Evolutionary conservation across 2,329 filamentous ascomycete species (phyloP), one percentile per base, ranked within the genome.

Genomic region (Arthroderma sp.): DNA sequence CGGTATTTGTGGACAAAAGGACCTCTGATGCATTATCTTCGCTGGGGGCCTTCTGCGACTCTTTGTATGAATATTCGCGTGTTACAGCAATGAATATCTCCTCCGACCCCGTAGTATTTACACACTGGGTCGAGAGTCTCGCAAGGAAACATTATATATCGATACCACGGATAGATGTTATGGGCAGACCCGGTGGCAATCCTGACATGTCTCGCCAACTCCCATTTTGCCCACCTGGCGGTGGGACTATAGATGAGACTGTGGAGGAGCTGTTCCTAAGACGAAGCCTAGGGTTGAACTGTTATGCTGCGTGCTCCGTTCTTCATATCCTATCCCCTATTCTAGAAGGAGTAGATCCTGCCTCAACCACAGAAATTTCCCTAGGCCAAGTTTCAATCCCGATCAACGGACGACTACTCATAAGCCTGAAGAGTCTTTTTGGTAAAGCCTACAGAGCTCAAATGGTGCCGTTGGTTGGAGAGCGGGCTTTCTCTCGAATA

Each of bases 81-180:
- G 55, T 61, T 19, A 55, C 21, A 8, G 21, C 41, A 1, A 9
- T 61, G 8, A 43, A 61, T 15, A 35, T 59, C n/a, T n/a, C 57
- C 15, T 52, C 56, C n/a, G 60, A 64, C 6, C 68, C 69, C 5
- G n/a, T 73, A 21, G 78, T 75, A 0, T 65, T 84, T 5, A 74
- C 77, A 0, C 74, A 69, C 56, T 86, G 83, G 82, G 70, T 81
- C 1, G 69, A 79, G 0, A 75, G 74, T 0, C 65, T 77, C 0
- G 77, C 85, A 47, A 74, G 77, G 17, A 77, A 77, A 6, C 74
- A 77, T 64, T 70, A 57, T 9, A 19, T 49, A 19, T 1, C 6
- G 4, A 38, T 52, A 9, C 57, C 55, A 15, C 56, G 66, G 58
- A 19, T 4, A 13, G 15, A 33, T 9, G 5, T 15, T 28, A 23